Conservation (phyloP, 768 basidiomycete species). For the Cystobasidium ongulense region DNA sequence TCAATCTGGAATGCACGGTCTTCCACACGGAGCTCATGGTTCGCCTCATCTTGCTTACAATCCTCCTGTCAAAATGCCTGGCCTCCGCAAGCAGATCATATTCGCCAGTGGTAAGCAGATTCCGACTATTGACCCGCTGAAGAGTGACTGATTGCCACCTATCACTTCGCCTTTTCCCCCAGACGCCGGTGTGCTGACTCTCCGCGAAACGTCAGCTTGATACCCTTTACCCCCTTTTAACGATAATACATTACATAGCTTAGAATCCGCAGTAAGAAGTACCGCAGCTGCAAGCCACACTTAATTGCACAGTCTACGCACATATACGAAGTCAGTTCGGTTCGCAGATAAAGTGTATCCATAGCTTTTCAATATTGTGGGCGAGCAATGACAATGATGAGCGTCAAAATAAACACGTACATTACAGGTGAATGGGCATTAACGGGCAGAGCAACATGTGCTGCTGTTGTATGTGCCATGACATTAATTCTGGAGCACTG, state of each 20-base stretch:
- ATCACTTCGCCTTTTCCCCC: background rate
- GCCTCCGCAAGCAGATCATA: constrained; percentile 27
- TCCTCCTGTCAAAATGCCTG: constrained; percentile 15
- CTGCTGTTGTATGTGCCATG: no score
- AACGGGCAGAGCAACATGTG: no score
- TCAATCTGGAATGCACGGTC: background rate
- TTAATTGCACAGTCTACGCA: background rate
- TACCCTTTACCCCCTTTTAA: background rate
- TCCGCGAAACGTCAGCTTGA: constrained; percentile 20
- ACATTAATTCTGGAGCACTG: no score
- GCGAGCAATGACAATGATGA: background rate
- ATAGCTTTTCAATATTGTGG: background rate
- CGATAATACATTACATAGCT: background rate
- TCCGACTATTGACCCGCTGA: background rate
- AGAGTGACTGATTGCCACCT: background rate
- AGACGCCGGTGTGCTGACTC: constrained; percentile 23
- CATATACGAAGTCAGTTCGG: background rate
- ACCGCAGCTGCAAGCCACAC: background rate
- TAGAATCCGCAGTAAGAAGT: background rate
- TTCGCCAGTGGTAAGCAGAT: constrained; percentile 6
- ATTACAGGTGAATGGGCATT: no score
- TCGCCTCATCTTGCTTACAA: background rate
- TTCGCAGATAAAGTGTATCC: background rate
- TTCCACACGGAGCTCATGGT: background rate
- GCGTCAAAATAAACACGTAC: no score